phyloP scores from a whole-genome alignment of 164 flowering plant genomes.

The Santalum album region DNA sequence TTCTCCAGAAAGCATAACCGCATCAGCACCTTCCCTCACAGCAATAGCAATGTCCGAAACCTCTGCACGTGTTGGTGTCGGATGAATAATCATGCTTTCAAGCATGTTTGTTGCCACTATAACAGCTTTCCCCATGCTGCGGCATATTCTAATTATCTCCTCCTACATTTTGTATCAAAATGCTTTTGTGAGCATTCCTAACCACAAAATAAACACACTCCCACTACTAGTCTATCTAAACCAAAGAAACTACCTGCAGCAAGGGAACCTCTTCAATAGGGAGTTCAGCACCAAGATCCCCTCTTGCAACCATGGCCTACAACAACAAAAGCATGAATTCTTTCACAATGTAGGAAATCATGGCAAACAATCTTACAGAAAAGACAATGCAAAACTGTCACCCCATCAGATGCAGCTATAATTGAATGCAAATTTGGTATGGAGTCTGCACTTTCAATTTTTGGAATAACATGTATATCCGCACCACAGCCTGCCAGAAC shows the following conservation, averaged over 20 bases:
- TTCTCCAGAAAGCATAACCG: conserved; percentile 93
- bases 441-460: conserved; percentile 95
- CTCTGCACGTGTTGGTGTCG: conserved; percentile 91
- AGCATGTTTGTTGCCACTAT: conserved; percentile 93
- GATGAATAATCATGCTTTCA: conserved; percentile 93
- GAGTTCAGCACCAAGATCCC: conserved; percentile 83
- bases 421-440: conserved; percentile 84
- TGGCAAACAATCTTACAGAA: conserved; percentile 2
- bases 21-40: conserved; percentile 89
- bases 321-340: not conserved
- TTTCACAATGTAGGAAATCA: not conserved
- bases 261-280: conserved; percentile 77
- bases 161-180: conserved; percentile 34
- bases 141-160: conserved; percentile 73
- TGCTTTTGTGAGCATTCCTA: not conserved
- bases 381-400: conserved; percentile 18
- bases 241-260: conserved; percentile 41
- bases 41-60: conserved; percentile 93
- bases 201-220: not conserved
- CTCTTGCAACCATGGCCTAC: conserved; percentile 83
- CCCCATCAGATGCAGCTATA: conserved; percentile 94
- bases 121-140: conserved; percentile 86
- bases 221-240: conserved; percentile 1
- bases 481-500: conserved; percentile 58
- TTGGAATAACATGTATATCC: conserved; percentile 73